Percentiles rank a stretch among this genome's conserved stretches.
Conservation (phyloP, 176 grass and related monocot species). For the Echinochloa phyllopogon region DNA sequence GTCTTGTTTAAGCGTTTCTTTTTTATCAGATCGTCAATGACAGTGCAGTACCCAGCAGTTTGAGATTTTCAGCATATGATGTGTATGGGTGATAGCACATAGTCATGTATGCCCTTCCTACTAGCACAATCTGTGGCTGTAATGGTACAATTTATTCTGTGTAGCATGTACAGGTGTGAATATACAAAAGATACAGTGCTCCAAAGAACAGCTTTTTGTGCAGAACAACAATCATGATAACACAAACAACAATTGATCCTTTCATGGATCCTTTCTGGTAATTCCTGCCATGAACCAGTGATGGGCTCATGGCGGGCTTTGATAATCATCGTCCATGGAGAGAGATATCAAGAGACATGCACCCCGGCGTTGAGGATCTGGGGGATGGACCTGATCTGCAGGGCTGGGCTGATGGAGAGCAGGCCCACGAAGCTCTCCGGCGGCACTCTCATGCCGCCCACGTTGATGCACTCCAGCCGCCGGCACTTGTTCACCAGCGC, state of each 20-base stretch:
- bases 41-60: background rate
- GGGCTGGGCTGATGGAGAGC: slow-evolving; percentile 70
- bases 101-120: background rate
- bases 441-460: slow-evolving; percentile 80
- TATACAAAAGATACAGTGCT: background rate
- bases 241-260: background rate
- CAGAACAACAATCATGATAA: background rate
- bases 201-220: background rate
- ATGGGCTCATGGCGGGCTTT: background rate
- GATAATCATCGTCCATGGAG: background rate
- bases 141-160: slow-evolving; percentile 25
- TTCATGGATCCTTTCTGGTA: background rate
- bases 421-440: slow-evolving; percentile 71
- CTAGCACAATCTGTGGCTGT: background rate
- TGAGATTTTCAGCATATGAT: background rate
- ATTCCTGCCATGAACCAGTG: background rate
- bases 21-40: background rate
- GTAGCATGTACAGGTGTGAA: slow-evolving; percentile 29
- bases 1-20: background rate
- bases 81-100: background rate
- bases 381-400: slow-evolving; percentile 72
- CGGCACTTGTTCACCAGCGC: slow-evolving; percentile 76
- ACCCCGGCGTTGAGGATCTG: slow-evolving; percentile 61
- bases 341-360: slow-evolving; percentile 41
- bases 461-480: slow-evolving; percentile 89